These are phyloP conservation scores for Chrysosporium queenslandicum DNA, from an alignment of 2,329 filamentous ascomycete species.

Conservation along the genomic window DNA sequence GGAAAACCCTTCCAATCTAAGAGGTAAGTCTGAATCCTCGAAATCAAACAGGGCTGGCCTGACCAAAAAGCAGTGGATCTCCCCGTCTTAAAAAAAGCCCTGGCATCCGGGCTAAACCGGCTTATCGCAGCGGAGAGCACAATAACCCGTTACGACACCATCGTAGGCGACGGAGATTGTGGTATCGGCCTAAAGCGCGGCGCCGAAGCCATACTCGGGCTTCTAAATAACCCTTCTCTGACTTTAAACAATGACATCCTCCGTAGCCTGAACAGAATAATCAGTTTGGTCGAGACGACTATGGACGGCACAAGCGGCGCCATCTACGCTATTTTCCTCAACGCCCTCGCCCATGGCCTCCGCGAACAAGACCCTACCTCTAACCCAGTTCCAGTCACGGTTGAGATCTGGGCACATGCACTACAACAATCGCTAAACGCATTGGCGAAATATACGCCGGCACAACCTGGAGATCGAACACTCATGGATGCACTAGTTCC, in stretches of 20 bases:
- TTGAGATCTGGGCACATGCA: constrained; percentile 54
- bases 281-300: constrained; percentile 53
- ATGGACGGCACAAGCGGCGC: constrained; percentile 72
- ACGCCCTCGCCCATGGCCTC: constrained; percentile 64
- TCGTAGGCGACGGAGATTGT: constrained; percentile 85
- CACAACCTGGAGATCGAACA: constrained; percentile 78
- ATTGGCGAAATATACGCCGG: constrained; percentile 76
- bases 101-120: constrained; percentile 47
- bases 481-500: constrained; percentile 82
- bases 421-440: constrained; percentile 60
- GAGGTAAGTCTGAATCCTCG: constrained; percentile 31
- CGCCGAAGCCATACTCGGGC: constrained; percentile 53
- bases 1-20: constrained; percentile 45
- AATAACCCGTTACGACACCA: constrained; percentile 60
- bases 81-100: constrained; percentile 39
- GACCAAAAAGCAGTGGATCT: constrained; percentile 11
- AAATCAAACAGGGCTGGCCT: not conserved
- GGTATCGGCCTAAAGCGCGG: constrained; percentile 77
- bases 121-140: constrained; percentile 56
- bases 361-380: constrained; percentile 43
- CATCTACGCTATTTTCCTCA: constrained; percentile 80
- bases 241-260: constrained; percentile 48
- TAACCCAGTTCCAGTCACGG: constrained; percentile 38
- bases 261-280: constrained; percentile 50
- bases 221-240: constrained; percentile 32